A percentile compares a stretch with the other conserved stretches of the same genome.
phyloP scores from a whole-genome alignment of 257 asterid species.

The Mentha longifolia region DNA sequence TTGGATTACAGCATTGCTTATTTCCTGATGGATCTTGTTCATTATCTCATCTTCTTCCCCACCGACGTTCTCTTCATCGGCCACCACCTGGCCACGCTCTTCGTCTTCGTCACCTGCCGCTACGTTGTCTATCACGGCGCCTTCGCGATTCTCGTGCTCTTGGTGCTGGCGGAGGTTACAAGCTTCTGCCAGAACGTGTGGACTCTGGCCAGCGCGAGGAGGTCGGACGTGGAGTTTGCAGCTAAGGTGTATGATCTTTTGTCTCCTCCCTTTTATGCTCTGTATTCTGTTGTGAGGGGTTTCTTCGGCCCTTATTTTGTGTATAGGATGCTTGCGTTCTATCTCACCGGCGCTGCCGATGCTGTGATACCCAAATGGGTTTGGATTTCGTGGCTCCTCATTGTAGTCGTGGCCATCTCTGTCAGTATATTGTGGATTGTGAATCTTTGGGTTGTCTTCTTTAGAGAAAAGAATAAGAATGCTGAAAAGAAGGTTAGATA shows the following conservation, averaged over 20 bases:
- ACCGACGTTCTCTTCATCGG: constrained; percentile 76
- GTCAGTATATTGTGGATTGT: constrained; percentile 82
- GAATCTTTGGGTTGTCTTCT: constrained; percentile 77
- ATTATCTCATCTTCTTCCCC: constrained; percentile 72
- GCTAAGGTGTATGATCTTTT: constrained; percentile 54
- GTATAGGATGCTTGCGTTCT: constrained; percentile 63
- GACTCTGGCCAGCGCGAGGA: constrained; percentile 79
- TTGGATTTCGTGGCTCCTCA: constrained; percentile 84
- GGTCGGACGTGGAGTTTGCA: constrained; percentile 61
- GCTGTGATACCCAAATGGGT: constrained; percentile 78
- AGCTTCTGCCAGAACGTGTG: constrained; percentile 90
- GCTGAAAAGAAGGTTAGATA: constrained; percentile 54
- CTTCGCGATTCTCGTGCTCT: constrained; percentile 67
- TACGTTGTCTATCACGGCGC: constrained; percentile 78
- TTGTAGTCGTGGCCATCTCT: constrained; percentile 67
- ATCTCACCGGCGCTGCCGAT: constrained; percentile 65
- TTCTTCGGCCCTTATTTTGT: constrained; percentile 76
- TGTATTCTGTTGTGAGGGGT: constrained; percentile 80
- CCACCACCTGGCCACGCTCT: constrained; percentile 84
- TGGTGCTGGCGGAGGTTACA: constrained; percentile 84
- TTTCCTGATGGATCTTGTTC: constrained; percentile 85
- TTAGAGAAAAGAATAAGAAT: constrained; percentile 47
- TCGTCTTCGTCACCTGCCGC: constrained; percentile 89
- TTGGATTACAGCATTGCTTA: constrained; percentile 91
- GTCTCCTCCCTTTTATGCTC: constrained; percentile 86